phyloP scores from a whole-genome alignment of 2,329 filamentous ascomycete genomes.

The Fusarium acutatum region DNA sequence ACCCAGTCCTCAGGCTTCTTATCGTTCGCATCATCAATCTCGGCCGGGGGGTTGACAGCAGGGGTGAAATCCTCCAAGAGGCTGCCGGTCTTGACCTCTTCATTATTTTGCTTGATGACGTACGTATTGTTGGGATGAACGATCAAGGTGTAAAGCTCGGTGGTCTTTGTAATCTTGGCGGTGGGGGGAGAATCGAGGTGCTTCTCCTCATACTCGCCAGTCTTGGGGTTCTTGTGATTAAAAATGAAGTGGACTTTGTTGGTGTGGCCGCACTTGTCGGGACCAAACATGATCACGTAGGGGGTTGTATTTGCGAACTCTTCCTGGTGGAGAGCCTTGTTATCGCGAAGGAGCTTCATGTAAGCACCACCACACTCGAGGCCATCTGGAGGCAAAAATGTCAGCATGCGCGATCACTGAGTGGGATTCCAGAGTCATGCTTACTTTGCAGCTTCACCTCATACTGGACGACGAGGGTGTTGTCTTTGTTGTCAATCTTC shows the following conservation, averaged over 20 bases:
- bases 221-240: constrained; percentile 99
- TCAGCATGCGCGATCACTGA: constrained; percentile 23
- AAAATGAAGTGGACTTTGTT: constrained; percentile 99
- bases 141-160: constrained; percentile 94
- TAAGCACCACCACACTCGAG: constrained; percentile 98
- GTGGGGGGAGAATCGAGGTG: constrained; percentile 86
- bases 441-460: constrained; percentile 98
- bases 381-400: constrained; percentile 69
- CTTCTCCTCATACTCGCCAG: constrained; percentile 99
- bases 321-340: constrained; percentile 94
- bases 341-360: constrained; percentile 98
- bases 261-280: constrained; percentile 98
- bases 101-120: constrained; percentile 89
- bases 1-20: constrained; percentile 96
- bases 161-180: constrained; percentile 89
- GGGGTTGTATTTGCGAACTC: constrained; percentile 98
- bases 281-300: constrained; percentile 99
- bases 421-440: constrained; percentile 41
- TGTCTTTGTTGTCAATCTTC: constrained; percentile 96
- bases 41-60: constrained; percentile 90
- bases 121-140: constrained; percentile 97
- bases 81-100: constrained; percentile 86
- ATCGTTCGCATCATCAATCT: constrained; percentile 96
- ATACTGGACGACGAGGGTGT: constrained; percentile 97
- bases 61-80: constrained; percentile 94